Base-by-base conservation (phyloP, 2,329 filamentous ascomycete genomes). In the Colletotrichum higginsianum region DNA sequence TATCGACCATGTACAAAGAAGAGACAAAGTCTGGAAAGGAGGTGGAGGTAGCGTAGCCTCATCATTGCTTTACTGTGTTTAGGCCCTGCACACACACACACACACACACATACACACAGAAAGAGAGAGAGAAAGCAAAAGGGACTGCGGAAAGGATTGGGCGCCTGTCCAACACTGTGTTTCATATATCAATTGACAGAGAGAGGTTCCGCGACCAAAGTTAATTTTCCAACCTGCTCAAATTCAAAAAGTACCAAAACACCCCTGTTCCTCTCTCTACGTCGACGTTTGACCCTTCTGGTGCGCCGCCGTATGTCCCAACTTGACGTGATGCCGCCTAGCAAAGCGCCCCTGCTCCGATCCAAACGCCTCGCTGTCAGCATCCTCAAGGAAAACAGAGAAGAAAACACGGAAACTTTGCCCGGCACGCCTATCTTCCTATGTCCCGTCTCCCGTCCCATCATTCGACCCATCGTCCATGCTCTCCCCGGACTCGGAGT, bases 401-500 rank as follows among this genome's bases (percentile, higher is more conserved):
- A 35, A 12, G 16, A 40, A 53, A 60, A 50, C n/a, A 44, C 18
- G 35, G 8, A 68, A 53, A 30, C 15, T 16, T n/a, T 23, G n/a
- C 46, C 12, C 13, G 16, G 4, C 26, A 26, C 11, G 18, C 2
- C 47, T 2, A 38, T 38, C 30, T 30, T 15, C 46, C 1, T 35
- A 3, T 9, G 2, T 12, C 38, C 40, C 47, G 44, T 23, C 46
- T n/a, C 46, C 16, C 47, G 50, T 42, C 7, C 38, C 53, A 9
- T 44, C 52, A 12, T 64, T 42, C 6, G 66, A 21, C 7, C 40
- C 69, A 15, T 63, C 56, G 21, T 61, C 69, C 65, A 68, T 47
- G 53, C 69, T 72, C 18, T 72, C 67, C 55, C 55, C 70, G 16
- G 66, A 69, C 66, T 70, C 66, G 46, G 55, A 71, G 23, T 72